These are phyloP conservation scores for Coccomyxa sp. DNA, from an alignment of 139 green algal genomes.

Conservation along the genomic window DNA sequence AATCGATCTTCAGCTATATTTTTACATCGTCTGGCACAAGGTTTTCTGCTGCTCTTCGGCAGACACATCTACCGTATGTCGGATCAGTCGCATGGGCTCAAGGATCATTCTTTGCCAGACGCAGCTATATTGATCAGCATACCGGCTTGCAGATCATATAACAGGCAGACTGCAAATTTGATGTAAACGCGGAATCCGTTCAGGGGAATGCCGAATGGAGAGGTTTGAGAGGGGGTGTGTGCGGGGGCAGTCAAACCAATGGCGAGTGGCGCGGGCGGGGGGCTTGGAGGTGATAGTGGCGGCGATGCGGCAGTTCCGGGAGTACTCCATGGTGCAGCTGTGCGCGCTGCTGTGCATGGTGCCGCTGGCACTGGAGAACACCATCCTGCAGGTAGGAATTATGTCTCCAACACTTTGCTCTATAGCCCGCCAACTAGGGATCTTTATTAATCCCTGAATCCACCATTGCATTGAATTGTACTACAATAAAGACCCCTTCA, in stretches of 20 bases:
- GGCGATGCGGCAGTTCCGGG: conserved; percentile 27
- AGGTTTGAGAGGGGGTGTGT: conserved; percentile 37
- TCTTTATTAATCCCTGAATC: too few relatives aligned
- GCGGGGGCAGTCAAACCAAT: conserved; percentile 40
- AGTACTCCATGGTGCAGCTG: conserved; percentile 55
- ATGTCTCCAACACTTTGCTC: not conserved
- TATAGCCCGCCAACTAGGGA: not conserved
- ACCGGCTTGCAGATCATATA: not conserved
- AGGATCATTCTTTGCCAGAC: too few relatives aligned
- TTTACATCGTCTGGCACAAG: too few relatives aligned
- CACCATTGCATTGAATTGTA: too few relatives aligned
- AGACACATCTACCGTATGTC: too few relatives aligned
- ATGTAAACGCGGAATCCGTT: too few relatives aligned
- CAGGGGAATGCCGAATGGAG: too few relatives aligned
- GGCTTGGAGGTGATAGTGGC: conserved; percentile 52
- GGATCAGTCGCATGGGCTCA: too few relatives aligned
- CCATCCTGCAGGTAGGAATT: conserved; percentile 48
- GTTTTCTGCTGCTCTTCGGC: too few relatives aligned
- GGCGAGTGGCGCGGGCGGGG: conserved; percentile 43
- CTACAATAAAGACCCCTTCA: too few relatives aligned
- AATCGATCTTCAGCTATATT: too few relatives aligned
- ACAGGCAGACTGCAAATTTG: not conserved
- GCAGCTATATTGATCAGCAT: too few relatives aligned
- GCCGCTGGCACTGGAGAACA: conserved; percentile 52
- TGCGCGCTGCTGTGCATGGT: conserved; percentile 60